phyloP scores from a whole-genome alignment of 2,329 filamentous ascomycete genomes.

The Ceratocystis albifundus region DNA sequence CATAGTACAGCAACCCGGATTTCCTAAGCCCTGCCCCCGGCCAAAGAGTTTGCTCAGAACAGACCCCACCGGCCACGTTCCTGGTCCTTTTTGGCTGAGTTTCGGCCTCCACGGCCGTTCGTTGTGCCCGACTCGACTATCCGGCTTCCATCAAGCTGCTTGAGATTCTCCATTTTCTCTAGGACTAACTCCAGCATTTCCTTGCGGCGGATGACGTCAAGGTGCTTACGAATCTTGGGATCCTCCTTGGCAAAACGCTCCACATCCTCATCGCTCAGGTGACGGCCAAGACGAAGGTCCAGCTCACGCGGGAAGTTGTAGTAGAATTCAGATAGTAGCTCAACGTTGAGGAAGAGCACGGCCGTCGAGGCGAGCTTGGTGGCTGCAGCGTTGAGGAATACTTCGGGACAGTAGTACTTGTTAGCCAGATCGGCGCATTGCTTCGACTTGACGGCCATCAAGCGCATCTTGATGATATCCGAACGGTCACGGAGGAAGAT shows the following conservation, averaged over 20 bases:
- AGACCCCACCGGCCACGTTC: conserved; percentile 40
- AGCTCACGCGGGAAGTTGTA: conserved; percentile 93
- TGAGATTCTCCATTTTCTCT: conserved; percentile 86
- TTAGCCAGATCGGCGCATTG: conserved; percentile 75
- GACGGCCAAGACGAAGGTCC: conserved; percentile 71
- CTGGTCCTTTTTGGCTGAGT: conserved; percentile 28
- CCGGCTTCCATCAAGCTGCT: conserved; percentile 59
- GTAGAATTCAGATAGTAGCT: conserved; percentile 92
- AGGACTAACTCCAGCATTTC: conserved; percentile 86
- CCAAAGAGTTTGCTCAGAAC: conserved; percentile 30
- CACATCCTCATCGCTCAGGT: conserved; percentile 65
- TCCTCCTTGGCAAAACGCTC: conserved; percentile 90
- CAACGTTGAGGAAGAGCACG: conserved; percentile 93
- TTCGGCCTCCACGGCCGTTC: conserved; percentile 20
- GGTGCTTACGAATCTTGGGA: conserved; percentile 72
- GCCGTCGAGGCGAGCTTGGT: conserved; percentile 90
- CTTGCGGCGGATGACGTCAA: conserved; percentile 86
- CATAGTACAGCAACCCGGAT: background rate
- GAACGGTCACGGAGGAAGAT: conserved; percentile 87
- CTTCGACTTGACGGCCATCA: conserved; percentile 77
- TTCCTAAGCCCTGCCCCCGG: background rate
- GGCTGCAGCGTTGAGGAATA: conserved; percentile 95
- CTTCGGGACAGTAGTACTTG: conserved; percentile 93
- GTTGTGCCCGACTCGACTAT: background rate
- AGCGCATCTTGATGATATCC: conserved; percentile 79